These are phyloP conservation scores for Russula earlei DNA, from an alignment of 768 basidiomycete genomes.

Conservation along the genomic window DNA sequence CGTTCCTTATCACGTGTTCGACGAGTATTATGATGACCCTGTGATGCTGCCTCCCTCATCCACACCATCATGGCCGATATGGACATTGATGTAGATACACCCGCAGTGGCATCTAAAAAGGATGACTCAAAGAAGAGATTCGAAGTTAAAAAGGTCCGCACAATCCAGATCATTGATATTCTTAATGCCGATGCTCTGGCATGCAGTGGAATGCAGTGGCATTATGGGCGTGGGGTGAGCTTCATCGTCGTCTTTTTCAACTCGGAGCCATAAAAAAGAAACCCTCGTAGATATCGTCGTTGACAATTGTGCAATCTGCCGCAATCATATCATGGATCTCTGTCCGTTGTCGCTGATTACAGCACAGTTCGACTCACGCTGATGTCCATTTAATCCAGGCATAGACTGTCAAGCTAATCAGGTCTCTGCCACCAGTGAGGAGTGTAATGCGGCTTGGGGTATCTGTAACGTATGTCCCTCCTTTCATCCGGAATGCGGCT, in stretches of 20 bases:
- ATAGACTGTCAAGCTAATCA: slow-evolving; percentile 99
- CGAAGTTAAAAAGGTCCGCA: slow-evolving; percentile 93
- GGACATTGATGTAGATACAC: slow-evolving; percentile 77
- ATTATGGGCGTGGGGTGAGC: slow-evolving; percentile 95
- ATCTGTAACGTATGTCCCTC: slow-evolving; percentile 77
- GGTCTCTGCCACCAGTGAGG: slow-evolving; percentile 91
- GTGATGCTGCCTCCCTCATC: neutral
- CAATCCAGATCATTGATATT: neutral
- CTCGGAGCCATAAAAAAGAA: neutral
- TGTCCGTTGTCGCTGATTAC: slow-evolving; percentile 44
- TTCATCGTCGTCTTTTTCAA: neutral
- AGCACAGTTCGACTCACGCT: neutral
- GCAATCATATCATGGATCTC: slow-evolving; percentile 99
- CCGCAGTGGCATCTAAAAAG: slow-evolving; percentile 29
- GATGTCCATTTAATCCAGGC: slow-evolving; percentile 40
- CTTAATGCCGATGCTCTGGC: neutral
- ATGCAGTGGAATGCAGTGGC: slow-evolving; percentile 97
- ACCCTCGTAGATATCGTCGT: slow-evolving; percentile 79
- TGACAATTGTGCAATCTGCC: slow-evolving; percentile 99
- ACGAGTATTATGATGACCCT: too few relatives aligned
- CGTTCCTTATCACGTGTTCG: slow-evolving; percentile 12
- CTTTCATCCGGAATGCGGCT: neutral
- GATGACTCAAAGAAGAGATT: slow-evolving; percentile 77
- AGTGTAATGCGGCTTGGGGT: slow-evolving; percentile 98
- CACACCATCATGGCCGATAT: slow-evolving; percentile 44